These are phyloP conservation scores for Penicillium arizonense DNA, from an alignment of 495 filamentous ascomycete genomes.

Conservation along the genomic window DNA sequence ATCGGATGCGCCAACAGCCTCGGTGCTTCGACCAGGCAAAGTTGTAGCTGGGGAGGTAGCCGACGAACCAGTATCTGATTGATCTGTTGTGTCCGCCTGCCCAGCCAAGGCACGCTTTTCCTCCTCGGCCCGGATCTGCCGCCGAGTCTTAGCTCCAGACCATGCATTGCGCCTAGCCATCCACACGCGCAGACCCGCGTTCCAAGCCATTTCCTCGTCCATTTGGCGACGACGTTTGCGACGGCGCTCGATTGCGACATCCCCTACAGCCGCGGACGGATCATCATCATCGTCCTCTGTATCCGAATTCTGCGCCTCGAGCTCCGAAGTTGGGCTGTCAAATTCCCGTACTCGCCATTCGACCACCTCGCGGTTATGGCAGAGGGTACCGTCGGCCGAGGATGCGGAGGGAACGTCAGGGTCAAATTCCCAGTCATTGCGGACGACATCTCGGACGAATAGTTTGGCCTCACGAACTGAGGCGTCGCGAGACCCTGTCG, in stretches of 20 bases:
- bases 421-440: conserved; percentile 45
- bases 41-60: conserved; percentile 5
- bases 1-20: conserved; percentile 26
- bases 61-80: conserved; percentile 6
- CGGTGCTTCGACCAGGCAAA: neutral
- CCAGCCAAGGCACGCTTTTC: conserved; percentile 11
- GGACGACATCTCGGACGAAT: conserved; percentile 41
- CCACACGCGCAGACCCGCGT: conserved; percentile 75
- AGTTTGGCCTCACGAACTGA: conserved; percentile 44
- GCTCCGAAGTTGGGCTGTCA: conserved; percentile 44
- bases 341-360: conserved; percentile 46
- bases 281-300: conserved; percentile 13
- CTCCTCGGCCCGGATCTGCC: conserved; percentile 25
- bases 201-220: conserved; percentile 79
- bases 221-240: conserved; percentile 56
- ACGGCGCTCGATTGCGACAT: conserved; percentile 47
- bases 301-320: conserved; percentile 35
- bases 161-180: conserved; percentile 75
- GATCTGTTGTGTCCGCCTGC: neutral
- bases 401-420: conserved; percentile 19
- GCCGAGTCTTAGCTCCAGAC: conserved; percentile 65
- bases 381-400: conserved; percentile 18
- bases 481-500: conserved; percentile 36
- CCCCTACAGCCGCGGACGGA: neutral
- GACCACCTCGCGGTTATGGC: conserved; percentile 27